A percentile compares a stretch with the other conserved stretches of the same genome.
Evolutionary conservation across 495 filamentous ascomycete genomes (phyloP).

Genomic region (Penicillium arizonense): DNA sequence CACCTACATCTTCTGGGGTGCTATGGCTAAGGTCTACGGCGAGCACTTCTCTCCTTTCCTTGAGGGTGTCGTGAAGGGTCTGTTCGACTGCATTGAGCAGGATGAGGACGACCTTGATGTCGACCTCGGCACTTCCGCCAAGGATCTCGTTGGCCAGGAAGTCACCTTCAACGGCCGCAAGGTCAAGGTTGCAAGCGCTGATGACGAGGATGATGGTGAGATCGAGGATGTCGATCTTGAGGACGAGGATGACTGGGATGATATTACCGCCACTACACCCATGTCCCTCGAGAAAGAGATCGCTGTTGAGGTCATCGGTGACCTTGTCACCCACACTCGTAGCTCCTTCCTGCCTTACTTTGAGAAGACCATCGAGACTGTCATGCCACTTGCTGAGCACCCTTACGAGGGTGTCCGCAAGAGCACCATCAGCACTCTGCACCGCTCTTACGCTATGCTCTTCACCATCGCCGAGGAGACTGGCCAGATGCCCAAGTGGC

Average conservation of each 20-base stretch:
- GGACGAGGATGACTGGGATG: slow-evolving; percentile 82
- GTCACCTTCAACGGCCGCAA: slow-evolving; percentile 79
- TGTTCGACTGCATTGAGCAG: slow-evolving; percentile 82
- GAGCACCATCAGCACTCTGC: slow-evolving; percentile 83
- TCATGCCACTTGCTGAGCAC: slow-evolving; percentile 80
- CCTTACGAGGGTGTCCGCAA: slow-evolving; percentile 91
- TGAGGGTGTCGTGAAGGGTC: slow-evolving; percentile 76
- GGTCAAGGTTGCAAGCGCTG: slow-evolving; percentile 67
- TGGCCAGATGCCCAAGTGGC: slow-evolving; percentile 77
- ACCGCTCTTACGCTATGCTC: slow-evolving; percentile 89
- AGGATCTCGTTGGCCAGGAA: slow-evolving; percentile 74
- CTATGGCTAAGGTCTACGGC: slow-evolving; percentile 89
- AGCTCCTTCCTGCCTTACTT: slow-evolving; percentile 80
- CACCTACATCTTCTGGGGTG: slow-evolving; percentile 94
- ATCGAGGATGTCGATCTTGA: slow-evolving; percentile 67
- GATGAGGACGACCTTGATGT: slow-evolving; percentile 86
- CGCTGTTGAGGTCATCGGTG: slow-evolving; percentile 89
- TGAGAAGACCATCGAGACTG: slow-evolving; percentile 81
- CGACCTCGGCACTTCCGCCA: slow-evolving; percentile 71
- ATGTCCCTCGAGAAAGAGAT: slow-evolving; percentile 97
- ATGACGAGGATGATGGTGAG: slow-evolving; percentile 55
- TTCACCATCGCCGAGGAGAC: slow-evolving; percentile 83
- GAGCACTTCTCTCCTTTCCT: slow-evolving; percentile 89
- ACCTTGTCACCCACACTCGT: slow-evolving; percentile 83
- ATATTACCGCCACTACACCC: slow-evolving; percentile 75